A percentile compares a stretch with the other conserved stretches of the same genome.
Conservation (phyloP, 2,329 filamentous ascomycete genomes). For the Harringtonia aguacate region DNA sequence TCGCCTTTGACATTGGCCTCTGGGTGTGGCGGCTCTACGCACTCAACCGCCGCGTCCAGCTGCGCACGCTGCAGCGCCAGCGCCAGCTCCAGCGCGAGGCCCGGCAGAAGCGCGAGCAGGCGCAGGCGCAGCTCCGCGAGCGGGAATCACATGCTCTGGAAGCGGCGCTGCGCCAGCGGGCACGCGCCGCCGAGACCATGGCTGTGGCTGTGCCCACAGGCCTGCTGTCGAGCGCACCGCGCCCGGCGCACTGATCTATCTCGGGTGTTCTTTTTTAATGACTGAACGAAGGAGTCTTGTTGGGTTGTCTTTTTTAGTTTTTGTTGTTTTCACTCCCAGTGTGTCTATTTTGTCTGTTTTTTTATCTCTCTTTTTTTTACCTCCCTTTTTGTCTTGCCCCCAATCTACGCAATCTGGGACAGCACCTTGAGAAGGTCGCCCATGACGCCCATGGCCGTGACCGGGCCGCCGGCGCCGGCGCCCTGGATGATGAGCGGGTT, state of each 20-base stretch:
- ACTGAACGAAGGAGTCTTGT: too few relatives aligned
- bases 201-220: too few relatives aligned
- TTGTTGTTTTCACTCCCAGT: too few relatives aligned
- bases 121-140: not conserved
- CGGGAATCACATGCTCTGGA: not conserved
- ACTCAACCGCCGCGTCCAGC: constrained; percentile 8
- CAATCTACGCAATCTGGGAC: constrained; percentile 51
- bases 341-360: not conserved
- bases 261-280: too few relatives aligned
- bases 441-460: constrained; percentile 97
- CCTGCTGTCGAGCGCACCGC: too few relatives aligned
- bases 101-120: not conserved
- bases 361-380: not conserved
- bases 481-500: constrained; percentile 93
- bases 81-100: not conserved
- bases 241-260: too few relatives aligned
- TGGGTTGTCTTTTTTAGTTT: too few relatives aligned
- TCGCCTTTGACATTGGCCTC: constrained; percentile 39
- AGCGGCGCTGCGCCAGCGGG: not conserved
- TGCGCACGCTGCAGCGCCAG: constrained; percentile 2
- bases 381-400: too few relatives aligned
- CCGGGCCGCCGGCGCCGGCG: constrained; percentile 84
- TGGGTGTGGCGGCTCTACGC: constrained; percentile 39
- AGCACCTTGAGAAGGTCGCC: constrained; percentile 85
- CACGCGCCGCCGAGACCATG: not conserved